phyloP scores from a whole-genome alignment of 2,329 filamentous ascomycete genomes.

The Aspergillus ruber region DNA sequence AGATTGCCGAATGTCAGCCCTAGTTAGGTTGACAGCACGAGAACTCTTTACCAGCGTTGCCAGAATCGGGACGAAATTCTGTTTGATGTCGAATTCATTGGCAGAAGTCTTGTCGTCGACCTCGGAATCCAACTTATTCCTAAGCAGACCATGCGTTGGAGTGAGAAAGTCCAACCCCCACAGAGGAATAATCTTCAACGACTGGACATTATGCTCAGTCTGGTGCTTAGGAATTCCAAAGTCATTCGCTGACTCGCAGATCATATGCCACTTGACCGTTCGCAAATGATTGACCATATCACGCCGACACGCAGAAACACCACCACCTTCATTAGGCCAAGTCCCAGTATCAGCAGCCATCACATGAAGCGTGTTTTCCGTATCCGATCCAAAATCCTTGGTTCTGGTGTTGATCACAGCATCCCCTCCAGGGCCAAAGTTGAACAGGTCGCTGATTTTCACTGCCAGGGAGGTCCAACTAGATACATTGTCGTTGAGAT shows the following conservation, averaged over 20 bases:
- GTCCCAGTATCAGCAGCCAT: constrained; percentile 49
- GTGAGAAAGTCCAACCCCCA: constrained; percentile 51
- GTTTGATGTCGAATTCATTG: constrained; percentile 44
- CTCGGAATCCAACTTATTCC: constrained; percentile 48
- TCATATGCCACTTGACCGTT: constrained; percentile 50
- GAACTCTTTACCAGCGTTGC: constrained; percentile 46
- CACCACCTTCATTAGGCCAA: constrained; percentile 49
- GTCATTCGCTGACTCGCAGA: constrained; percentile 51
- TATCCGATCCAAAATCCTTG: constrained; percentile 45
- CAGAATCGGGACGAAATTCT: constrained; percentile 50
- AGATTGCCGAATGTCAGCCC: constrained; percentile 39
- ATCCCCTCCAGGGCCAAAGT: constrained; percentile 49
- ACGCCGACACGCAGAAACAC: constrained; percentile 50
- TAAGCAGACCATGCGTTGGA: constrained; percentile 49
- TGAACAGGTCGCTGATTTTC: constrained; percentile 47
- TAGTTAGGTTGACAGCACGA: constrained; percentile 39
- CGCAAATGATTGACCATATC: constrained; percentile 50
- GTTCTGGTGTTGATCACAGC: constrained; percentile 46
- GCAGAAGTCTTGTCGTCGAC: constrained; percentile 43
- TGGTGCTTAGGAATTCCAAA: constrained; percentile 51
- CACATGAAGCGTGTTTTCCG: constrained; percentile 44
- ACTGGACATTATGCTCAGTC: constrained; percentile 50
- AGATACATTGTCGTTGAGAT: constrained; percentile 47
- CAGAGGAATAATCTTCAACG: constrained; percentile 48
- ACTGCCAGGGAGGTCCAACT: constrained; percentile 48